A percentile compares a stretch with the other conserved stretches of the same genome.
These are phyloP conservation scores for Aspergillus viridinutans DNA, from an alignment of 2,329 filamentous ascomycete genomes.

Conservation along the genomic window DNA sequence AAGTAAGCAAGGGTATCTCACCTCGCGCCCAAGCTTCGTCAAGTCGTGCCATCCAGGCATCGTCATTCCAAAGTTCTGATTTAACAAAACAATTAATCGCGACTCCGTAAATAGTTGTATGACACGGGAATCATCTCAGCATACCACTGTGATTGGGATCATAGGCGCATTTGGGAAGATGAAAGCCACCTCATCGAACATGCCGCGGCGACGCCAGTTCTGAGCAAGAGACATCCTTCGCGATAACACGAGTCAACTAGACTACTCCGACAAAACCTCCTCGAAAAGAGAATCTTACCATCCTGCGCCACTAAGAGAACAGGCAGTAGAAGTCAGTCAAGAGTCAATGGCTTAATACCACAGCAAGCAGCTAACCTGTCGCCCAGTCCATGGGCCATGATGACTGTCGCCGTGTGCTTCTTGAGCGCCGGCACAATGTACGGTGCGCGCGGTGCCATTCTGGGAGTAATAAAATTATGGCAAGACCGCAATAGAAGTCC, in stretches of 20 bases:
- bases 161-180: conserved; percentile 85
- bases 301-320: conserved; percentile 42
- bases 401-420: conserved; percentile 88
- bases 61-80: conserved; percentile 65
- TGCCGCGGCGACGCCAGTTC: conserved; percentile 75
- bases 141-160: conserved; percentile 79
- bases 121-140: conserved; percentile 23
- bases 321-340: conserved; percentile 7
- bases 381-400: conserved; percentile 88
- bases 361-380: conserved; percentile 59
- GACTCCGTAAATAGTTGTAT: background rate
- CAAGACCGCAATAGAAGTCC: background rate
- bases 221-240: conserved; percentile 69
- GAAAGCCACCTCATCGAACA: conserved; percentile 87
- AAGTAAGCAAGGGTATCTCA: conserved; percentile 19
- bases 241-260: background rate
- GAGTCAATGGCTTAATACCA: background rate
- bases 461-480: conserved; percentile 8
- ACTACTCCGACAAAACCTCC: background rate
- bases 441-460: conserved; percentile 48
- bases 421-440: conserved; percentile 74
- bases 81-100: background rate
- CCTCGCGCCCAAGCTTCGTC: conserved; percentile 41
- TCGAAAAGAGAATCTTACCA: conserved; percentile 32
- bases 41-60: conserved; percentile 69